A percentile compares a stretch with the other conserved stretches of the same genome.
Evolutionary conservation across 2,329 filamentous ascomycete species (phyloP).

Genomic region (Trichoderma oligosporum): DNA sequence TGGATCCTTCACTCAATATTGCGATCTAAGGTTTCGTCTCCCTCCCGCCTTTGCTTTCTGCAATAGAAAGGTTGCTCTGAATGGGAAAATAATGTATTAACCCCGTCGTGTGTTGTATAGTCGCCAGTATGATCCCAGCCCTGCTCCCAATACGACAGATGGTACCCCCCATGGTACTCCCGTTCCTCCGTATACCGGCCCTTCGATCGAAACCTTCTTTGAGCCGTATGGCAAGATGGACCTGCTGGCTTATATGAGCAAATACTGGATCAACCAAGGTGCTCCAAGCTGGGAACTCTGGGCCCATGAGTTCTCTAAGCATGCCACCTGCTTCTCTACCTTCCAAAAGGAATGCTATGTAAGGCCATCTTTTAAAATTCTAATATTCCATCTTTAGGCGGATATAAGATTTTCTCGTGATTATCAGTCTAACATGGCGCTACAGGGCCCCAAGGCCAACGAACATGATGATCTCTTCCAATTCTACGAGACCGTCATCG

Average conservation of each 20-base stretch:
- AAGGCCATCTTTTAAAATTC: conserved; percentile 7
- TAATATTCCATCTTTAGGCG: background rate
- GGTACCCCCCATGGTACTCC: conserved; percentile 48
- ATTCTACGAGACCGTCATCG: conserved; percentile 58
- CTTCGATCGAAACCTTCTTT: conserved; percentile 56
- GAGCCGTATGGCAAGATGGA: conserved; percentile 55
- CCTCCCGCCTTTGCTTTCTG: too few relatives aligned
- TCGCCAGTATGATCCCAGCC: conserved; percentile 61
- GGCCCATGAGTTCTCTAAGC: conserved; percentile 66
- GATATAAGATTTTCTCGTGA: background rate
- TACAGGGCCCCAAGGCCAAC: conserved; percentile 48
- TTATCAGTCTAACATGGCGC: background rate
- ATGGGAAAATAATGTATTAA: background rate
- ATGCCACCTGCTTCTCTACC: conserved; percentile 63
- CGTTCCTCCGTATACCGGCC: conserved; percentile 56
- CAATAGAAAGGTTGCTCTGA: background rate
- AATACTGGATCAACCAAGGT: conserved; percentile 57
- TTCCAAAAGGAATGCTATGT: conserved; percentile 62
- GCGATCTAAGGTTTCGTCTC: conserved; percentile 46
- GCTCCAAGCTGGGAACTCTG: conserved; percentile 58
- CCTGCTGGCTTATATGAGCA: conserved; percentile 63
- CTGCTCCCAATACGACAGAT: conserved; percentile 61
- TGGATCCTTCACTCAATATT: conserved; percentile 61
- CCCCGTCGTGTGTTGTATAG: conserved; percentile 25
- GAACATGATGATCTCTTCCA: conserved; percentile 58